A percentile compares a stretch with the other conserved stretches of the same genome.
Conservation (phyloP, 768 basidiomycete species). For the Russula virescens region DNA sequence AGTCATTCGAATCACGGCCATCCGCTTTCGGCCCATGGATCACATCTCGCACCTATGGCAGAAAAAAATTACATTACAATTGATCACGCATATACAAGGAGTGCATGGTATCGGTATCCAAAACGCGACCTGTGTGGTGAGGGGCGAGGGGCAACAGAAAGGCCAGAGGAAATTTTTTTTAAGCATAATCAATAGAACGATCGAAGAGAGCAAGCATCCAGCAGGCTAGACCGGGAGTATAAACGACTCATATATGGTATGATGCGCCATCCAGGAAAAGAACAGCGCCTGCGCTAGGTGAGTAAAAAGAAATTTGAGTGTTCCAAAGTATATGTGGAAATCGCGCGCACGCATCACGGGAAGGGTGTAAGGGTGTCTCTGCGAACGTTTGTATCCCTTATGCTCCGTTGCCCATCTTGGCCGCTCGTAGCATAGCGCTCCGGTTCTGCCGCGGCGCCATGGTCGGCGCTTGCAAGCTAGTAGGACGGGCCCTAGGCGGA, state of each 20-base stretch:
- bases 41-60: not conserved
- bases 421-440: slow-evolving; percentile 63
- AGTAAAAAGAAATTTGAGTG: not conserved
- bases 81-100: slow-evolving; percentile 13
- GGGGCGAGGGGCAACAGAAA: not conserved
- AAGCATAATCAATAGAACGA: slow-evolving; percentile 4
- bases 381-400: not conserved
- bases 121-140: slow-evolving; percentile 2
- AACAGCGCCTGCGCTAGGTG: slow-evolving; percentile 16
- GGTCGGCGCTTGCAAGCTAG: slow-evolving; percentile 52
- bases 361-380: not conserved
- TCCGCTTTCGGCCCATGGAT: not conserved
- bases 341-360: not conserved
- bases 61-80: slow-evolving; percentile 10
- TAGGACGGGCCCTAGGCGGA: slow-evolving; percentile 44
- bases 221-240: not conserved
- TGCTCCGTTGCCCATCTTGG: slow-evolving; percentile 49
- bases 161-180: not conserved
- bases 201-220: not conserved
- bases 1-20: not conserved
- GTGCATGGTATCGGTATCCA: slow-evolving; percentile 16
- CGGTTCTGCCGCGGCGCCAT: slow-evolving; percentile 68
- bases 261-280: not conserved
- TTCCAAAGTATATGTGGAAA: not conserved
- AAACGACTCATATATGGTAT: not conserved